These are phyloP conservation scores for Cyphellophora europaea DNA, from an alignment of 2,329 filamentous ascomycete species.

Conservation along the genomic window DNA sequence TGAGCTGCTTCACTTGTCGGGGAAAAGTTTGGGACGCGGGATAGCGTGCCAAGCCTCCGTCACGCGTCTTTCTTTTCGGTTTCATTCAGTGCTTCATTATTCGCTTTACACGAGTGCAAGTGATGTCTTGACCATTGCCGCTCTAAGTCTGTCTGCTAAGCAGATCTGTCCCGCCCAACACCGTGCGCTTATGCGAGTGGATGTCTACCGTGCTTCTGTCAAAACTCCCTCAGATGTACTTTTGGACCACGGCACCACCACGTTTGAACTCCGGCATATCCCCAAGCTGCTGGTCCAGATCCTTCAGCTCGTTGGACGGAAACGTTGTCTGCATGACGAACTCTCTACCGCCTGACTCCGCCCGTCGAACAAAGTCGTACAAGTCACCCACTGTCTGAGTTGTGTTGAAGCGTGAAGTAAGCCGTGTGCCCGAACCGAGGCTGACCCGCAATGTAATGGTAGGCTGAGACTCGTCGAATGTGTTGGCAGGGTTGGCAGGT, in stretches of 20 bases:
- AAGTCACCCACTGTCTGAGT: constrained; percentile 57
- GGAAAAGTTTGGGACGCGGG: no score
- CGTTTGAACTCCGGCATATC: constrained; percentile 41
- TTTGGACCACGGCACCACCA: constrained; percentile 42
- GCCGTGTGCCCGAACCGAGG: constrained; percentile 52
- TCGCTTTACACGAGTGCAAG: no score
- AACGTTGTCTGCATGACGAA: constrained; percentile 60
- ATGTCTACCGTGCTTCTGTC: no score
- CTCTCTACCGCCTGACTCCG: constrained; percentile 41
- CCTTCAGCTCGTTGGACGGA: constrained; percentile 52
- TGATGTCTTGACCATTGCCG: no score
- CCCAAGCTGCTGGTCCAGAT: constrained; percentile 38
- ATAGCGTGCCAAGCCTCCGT: no score
- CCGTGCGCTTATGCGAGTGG: no score
- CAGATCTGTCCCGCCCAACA: no score
- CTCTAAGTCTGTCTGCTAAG: no score
- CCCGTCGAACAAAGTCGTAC: constrained; percentile 50
- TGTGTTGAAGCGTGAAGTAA: constrained; percentile 55
- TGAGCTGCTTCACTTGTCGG: no score
- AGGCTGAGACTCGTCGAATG: constrained; percentile 48
- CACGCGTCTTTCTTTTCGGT: no score
- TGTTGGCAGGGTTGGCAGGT: constrained; percentile 14
- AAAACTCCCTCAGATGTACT: constrained; percentile 28
- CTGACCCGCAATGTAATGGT: constrained; percentile 52
- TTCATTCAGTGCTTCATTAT: no score